A percentile compares a stretch with the other conserved stretches of the same genome.
Evolutionary conservation across 2,329 filamentous ascomycete species (phyloP).

Genomic region (Teratosphaeria gauchensis): DNA sequence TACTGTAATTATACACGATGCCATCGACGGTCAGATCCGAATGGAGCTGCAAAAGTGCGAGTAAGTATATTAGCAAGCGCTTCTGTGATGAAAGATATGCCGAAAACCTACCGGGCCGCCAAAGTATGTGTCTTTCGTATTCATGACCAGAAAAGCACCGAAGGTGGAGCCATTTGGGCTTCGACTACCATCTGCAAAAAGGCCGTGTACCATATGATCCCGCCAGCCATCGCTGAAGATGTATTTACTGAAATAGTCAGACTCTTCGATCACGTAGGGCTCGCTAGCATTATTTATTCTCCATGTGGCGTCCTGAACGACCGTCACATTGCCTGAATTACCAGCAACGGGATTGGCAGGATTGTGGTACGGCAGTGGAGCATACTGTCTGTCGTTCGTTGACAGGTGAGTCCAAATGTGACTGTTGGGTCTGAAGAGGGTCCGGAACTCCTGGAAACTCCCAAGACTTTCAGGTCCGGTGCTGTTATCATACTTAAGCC

Average conservation of each 20-base stretch:
- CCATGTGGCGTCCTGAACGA: constrained; percentile 57
- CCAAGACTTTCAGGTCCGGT: constrained; percentile 45
- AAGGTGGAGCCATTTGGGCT: constrained; percentile 44
- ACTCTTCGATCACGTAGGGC: constrained; percentile 45
- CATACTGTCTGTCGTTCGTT: constrained; percentile 43
- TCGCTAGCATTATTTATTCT: constrained; percentile 45
- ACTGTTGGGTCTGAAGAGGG: constrained; percentile 51
- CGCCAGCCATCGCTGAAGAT: constrained; percentile 52
- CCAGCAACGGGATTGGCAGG: constrained; percentile 11
- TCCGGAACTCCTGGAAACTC: constrained; percentile 52
- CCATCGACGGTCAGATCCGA: constrained; percentile 56
- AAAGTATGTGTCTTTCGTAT: constrained; percentile 54
- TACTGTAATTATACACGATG: constrained; percentile 55
- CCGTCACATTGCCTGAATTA: constrained; percentile 10
- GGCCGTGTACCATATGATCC: constrained; percentile 48
- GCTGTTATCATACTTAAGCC: constrained; percentile 51
- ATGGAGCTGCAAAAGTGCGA: constrained; percentile 32
- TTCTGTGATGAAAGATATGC: not conserved
- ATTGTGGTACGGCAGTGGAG: constrained; percentile 38
- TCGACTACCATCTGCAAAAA: constrained; percentile 43
- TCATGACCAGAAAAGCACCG: constrained; percentile 56
- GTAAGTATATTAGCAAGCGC: not conserved
- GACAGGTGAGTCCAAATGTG: constrained; percentile 53
- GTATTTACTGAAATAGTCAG: constrained; percentile 59
- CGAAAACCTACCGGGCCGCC: constrained; percentile 39